phyloP scores from a whole-genome alignment of 345 rosid genomes.

The Triadica sebifera region DNA sequence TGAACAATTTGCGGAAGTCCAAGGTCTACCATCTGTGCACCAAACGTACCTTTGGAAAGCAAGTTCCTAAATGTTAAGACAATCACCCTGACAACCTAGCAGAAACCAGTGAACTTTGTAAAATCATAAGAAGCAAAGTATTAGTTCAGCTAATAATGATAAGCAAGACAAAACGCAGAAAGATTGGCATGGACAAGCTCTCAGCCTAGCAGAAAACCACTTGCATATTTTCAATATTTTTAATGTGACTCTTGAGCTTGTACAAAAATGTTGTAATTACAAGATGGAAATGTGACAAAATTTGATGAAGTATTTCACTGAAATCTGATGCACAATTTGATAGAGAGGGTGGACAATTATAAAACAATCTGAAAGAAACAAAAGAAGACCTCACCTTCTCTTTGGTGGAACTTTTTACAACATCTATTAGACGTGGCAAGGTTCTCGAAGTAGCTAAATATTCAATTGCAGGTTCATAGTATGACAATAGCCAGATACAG shows the following conservation, averaged over 20 bases:
- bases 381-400: constrained; percentile 65
- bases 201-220: neutral
- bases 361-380: constrained; percentile 2
- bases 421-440: constrained; percentile 72
- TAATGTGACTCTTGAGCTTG: constrained; percentile 1
- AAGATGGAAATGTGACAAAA: neutral
- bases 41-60: constrained; percentile 79
- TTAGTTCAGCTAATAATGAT: too few species aligned
- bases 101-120: constrained; percentile 21
- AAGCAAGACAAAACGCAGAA: neutral
- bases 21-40: constrained; percentile 95
- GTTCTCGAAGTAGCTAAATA: constrained; percentile 82
- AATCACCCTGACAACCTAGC: constrained; percentile 90
- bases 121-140: constrained; percentile 17
- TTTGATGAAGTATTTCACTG: neutral
- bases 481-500: constrained; percentile 89
- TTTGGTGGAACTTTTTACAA: constrained; percentile 83
- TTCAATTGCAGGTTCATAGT: constrained; percentile 86
- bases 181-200: constrained; percentile 9
- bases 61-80: constrained; percentile 77
- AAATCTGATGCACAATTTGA: constrained; percentile 5
- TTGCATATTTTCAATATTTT: constrained; percentile 18
- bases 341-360: neutral
- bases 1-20: constrained; percentile 88
- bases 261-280: neutral